phyloP scores from a whole-genome alignment of 345 rosid genomes.

The Excoecaria cochinchinensis region DNA sequence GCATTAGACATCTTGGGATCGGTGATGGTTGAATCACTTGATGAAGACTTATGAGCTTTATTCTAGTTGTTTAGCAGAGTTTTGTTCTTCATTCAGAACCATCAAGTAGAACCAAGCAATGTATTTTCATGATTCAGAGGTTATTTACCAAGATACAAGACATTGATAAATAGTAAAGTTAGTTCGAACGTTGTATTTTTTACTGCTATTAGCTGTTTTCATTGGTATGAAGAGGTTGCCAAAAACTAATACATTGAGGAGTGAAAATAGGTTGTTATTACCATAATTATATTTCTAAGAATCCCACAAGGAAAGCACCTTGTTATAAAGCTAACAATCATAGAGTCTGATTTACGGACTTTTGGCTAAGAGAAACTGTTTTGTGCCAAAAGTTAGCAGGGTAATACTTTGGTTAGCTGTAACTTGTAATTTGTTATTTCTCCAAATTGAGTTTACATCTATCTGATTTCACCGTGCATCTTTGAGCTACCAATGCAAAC shows the following conservation, averaged over 20 bases:
- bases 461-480: background rate
- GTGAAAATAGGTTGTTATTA: background rate
- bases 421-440: background rate
- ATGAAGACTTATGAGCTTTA: background rate
- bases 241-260: background rate
- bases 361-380: background rate
- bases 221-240: background rate
- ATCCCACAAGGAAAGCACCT: background rate
- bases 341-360: background rate
- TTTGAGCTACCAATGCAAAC: background rate
- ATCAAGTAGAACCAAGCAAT: background rate
- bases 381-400: background rate
- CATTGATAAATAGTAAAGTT: background rate
- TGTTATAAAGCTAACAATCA: background rate
- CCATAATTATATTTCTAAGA: background rate
- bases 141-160: background rate
- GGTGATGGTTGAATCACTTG: background rate
- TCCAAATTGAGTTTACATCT: background rate
- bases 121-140: background rate
- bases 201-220: background rate
- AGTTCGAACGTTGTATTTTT: background rate
- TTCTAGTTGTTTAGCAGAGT: background rate
- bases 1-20: slow-evolving; percentile 1
- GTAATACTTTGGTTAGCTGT: background rate
- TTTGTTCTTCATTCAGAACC: background rate